Evolutionary conservation across 768 basidiomycete genomes (phyloP).

Genomic region (Amanita inopinata): DNA sequence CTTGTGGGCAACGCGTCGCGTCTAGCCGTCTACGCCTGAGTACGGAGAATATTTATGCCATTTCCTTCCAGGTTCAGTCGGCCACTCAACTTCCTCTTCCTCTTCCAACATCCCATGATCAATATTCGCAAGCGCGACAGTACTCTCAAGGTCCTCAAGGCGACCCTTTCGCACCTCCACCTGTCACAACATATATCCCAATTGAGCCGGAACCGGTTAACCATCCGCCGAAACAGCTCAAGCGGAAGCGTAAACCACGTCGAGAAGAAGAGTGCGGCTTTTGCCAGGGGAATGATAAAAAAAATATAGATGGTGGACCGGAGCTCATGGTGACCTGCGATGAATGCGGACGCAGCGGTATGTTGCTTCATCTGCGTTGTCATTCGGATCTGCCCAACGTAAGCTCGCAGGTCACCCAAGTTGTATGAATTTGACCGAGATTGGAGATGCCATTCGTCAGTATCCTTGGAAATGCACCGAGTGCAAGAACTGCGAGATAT

Average conservation of each 20-base stretch:
- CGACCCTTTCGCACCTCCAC: conserved; percentile 72
- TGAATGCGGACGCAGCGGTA: conserved; percentile 80
- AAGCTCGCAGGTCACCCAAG: conserved; percentile 64
- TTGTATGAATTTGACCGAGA: conserved; percentile 58
- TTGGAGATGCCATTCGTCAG: conserved; percentile 50
- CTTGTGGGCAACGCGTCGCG: conserved; percentile 55
- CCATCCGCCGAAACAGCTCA: conserved; percentile 32
- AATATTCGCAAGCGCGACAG: conserved; percentile 31
- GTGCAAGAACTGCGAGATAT: conserved; percentile 89
- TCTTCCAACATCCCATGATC: conserved; percentile 19
- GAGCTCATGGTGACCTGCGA: conserved; percentile 74
- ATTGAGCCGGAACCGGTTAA: conserved; percentile 34
- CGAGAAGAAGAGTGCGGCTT: conserved; percentile 69
- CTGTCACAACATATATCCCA: conserved; percentile 40
- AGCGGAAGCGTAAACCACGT: conserved; percentile 34
- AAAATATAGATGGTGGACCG: conserved; percentile 43
- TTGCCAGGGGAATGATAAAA: conserved; percentile 57
- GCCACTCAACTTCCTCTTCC: conserved; percentile 17
- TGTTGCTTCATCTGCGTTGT: conserved; percentile 10
- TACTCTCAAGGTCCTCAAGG: conserved; percentile 74
- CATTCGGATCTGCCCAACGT: conserved; percentile 7
- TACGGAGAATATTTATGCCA: conserved; percentile 17
- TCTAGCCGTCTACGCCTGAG: conserved; percentile 32
- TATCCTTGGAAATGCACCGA: conserved; percentile 87
- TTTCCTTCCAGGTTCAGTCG: conserved; percentile 19